Base-by-base conservation (phyloP, 768 basidiomycete species). In the Mycena olivaceomarginata region DNA sequence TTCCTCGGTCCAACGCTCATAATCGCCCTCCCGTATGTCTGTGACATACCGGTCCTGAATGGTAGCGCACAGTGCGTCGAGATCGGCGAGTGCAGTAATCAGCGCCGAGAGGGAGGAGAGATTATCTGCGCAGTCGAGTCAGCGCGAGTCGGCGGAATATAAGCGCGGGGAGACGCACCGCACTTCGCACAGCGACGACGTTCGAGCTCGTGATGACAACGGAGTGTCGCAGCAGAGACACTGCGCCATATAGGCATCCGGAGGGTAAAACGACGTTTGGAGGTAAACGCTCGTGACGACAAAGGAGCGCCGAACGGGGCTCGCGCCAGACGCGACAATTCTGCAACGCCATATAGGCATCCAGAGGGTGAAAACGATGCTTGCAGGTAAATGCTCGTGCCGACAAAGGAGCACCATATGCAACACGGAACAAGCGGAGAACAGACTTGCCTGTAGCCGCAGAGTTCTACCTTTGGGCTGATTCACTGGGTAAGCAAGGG, bases 41-140 rank as follows among this genome's bases (percentile, higher is more conserved):
- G 83, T 84, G 11, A 88, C 86, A 80, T 98, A 98, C 46, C 88
- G 88, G 16, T 93, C 92, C 75, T 95, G 93, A 25, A 98, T 89
- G 5, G 43, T 45, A 11, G 43, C 43, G 43, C 43, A 45, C 43
- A 45, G 43, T 45, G 56, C 56, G 56, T 57, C 56, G 12, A 57
- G 25, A 13, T 57, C 9, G 56, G 2, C 22, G 22, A 25, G 89
- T 0, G 96, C 97, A 43, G 89, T 89, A 63, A 96, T 88, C 41
- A 99, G 90, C 1, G 97, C 95, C 16, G 92, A 90, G 18, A 98
- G 86, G 0, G 98, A 96, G 5, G 97, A 98, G 59, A 62, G 59
- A 7, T 41, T 41, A n/a, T 22, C 56, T 57, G 56, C 56, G 9
- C n/a, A 22, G 9, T 10, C 20, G 7, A 22, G 31, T 13, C 53